Percentiles rank a stretch among this genome's conserved stretches.
These are phyloP conservation scores for Angophora floribunda DNA, from an alignment of 345 rosid species.

Conservation along the genomic window DNA sequence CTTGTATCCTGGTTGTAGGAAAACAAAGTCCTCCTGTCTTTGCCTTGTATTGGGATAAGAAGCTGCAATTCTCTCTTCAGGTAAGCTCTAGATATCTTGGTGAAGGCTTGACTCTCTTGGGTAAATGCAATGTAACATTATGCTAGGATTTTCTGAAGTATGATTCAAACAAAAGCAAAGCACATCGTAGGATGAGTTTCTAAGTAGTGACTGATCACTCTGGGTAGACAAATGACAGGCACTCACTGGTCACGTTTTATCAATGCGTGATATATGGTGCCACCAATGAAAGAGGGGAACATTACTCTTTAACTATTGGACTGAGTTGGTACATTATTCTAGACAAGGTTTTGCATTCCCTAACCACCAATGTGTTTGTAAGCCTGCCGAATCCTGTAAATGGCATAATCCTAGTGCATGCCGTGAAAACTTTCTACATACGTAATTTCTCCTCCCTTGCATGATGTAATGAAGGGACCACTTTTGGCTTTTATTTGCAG, in stretches of 20 bases:
- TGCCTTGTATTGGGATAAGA: slow-evolving; percentile 93
- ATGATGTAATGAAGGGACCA: not conserved
- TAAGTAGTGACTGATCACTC: not conserved
- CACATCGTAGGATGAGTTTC: not conserved
- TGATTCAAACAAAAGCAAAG: not conserved
- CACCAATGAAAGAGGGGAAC: not conserved
- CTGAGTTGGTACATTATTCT: not conserved
- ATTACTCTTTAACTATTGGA: not conserved
- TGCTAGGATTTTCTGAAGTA: not conserved
- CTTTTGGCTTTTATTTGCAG: slow-evolving; percentile 25
- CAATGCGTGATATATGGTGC: not conserved
- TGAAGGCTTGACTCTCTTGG: not conserved
- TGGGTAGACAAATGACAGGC: not conserved
- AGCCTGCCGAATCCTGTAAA: not conserved
- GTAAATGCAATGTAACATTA: not conserved
- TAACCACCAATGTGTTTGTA: not conserved
- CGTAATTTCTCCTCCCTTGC: not conserved
- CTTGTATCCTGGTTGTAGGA: slow-evolving; percentile 65
- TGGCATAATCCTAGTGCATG: not conserved
- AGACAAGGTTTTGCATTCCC: not conserved
- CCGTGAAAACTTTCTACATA: not conserved
- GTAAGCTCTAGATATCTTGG: slow-evolving; percentile 12
- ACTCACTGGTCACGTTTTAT: not conserved
- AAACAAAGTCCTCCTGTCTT: slow-evolving; percentile 60
- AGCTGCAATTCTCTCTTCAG: slow-evolving; percentile 77